Evolutionary conservation across 139 green algal species (phyloP), one percentile per base, ranked within the genome.

Genomic region (Chlamydomonas urium): DNA sequence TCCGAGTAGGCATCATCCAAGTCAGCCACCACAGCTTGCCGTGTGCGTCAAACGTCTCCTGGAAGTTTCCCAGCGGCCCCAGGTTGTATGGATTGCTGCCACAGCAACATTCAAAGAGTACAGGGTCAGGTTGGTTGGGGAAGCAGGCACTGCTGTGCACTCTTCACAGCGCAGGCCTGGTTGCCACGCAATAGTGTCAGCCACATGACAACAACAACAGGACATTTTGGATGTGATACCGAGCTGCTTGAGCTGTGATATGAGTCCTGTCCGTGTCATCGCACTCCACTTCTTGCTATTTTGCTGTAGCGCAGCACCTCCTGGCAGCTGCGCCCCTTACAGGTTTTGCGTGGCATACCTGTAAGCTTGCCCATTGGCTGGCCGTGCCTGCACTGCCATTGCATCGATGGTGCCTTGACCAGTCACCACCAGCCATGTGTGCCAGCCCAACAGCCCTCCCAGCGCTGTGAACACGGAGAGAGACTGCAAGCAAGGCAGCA

Each of bases 331-430:
- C n/a, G n/a, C n/a, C n/a, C n/a, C n/a, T n/a, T n/a, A n/a, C n/a
- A n/a, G n/a, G n/a, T n/a, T n/a, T n/a, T n/a, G n/a, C n/a, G n/a
- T n/a, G n/a, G n/a, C n/a, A n/a, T n/a, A n/a, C n/a, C n/a, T n/a
- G 50, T 19, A 10, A 10, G 5, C 10, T 10, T 61, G 23, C 14
- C 50, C 14, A 5, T 31, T 34, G 50, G 10, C 28, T 28, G 47
- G 28, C 4, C n/a, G n/a, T n/a, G n/a, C n/a, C n/a, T n/a, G n/a
- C 24, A 63, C 10, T 32, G 53, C 5, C 33, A 69, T 70, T 82
- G 38, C 79, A 34, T 88, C 82, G 48, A 90, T 88, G 21, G 85
- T 90, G 28, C 82, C 75, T 65, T 89, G 79, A 0, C 76, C 87
- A 1, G 79, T 85, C 0, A 82, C 50, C 26, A 91, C 69, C 6